phyloP scores from a whole-genome alignment of 495 filamentous ascomycete genomes.

The Penicillium antarcticum region DNA sequence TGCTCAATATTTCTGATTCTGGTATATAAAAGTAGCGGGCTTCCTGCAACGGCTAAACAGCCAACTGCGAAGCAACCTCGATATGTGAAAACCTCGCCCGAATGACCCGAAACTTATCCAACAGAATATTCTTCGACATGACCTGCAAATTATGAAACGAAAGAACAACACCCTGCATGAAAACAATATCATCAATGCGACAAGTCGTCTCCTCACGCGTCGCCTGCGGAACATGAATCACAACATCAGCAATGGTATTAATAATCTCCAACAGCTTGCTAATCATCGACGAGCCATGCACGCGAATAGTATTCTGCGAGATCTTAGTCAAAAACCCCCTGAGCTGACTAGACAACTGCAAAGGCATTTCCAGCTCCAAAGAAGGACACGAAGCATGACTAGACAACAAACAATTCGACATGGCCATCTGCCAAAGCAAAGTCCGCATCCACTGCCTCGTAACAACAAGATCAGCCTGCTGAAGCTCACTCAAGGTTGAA shows the following conservation, averaged over 20 bases:
- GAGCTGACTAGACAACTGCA: slow-evolving; percentile 48
- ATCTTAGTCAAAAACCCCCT: slow-evolving; percentile 43
- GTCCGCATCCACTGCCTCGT: slow-evolving; percentile 55
- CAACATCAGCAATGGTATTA: slow-evolving; percentile 53
- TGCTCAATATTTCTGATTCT: no score
- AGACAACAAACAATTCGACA: slow-evolving; percentile 46
- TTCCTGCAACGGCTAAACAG: background rate
- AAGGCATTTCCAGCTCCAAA: slow-evolving; percentile 49
- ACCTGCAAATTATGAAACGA: slow-evolving; percentile 25
- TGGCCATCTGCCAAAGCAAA: slow-evolving; percentile 51
- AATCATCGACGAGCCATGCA: slow-evolving; percentile 55
- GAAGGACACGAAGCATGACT: slow-evolving; percentile 32
- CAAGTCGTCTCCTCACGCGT: slow-evolving; percentile 23
- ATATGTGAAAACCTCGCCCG: slow-evolving; percentile 18
- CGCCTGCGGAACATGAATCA: slow-evolving; percentile 29
- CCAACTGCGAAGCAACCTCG: slow-evolving; percentile 5
- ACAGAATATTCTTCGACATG: slow-evolving; percentile 18
- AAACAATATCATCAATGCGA: slow-evolving; percentile 29
- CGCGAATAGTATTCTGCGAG: slow-evolving; percentile 42
- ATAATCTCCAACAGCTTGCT: slow-evolving; percentile 57
- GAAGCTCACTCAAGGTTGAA: slow-evolving; percentile 33
- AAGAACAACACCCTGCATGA: slow-evolving; percentile 25
- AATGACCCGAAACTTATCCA: slow-evolving; percentile 27
- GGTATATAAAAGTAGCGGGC: no score
- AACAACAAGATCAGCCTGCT: slow-evolving; percentile 52